Evolutionary conservation across 495 filamentous ascomycete species (phyloP).

Genomic region (Daldinia vernicosa): DNA sequence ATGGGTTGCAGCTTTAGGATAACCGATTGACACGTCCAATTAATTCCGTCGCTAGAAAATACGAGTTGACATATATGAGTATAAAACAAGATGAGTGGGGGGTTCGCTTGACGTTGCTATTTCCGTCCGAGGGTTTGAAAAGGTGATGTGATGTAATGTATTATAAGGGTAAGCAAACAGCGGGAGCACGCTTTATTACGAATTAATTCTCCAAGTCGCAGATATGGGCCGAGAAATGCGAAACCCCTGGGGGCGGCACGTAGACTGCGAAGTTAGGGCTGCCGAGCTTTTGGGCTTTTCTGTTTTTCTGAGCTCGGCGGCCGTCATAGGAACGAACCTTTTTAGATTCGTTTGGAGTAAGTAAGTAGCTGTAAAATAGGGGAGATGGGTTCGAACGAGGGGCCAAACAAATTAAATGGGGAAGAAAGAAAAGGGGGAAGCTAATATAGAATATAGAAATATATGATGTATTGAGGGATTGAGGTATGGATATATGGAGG

Average conservation of each 20-base stretch:
- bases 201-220: slow-evolving; percentile 23
- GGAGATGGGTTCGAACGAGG: slow-evolving; percentile 11
- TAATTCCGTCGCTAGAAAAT: slow-evolving; percentile 32
- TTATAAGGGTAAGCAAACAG: slow-evolving; percentile 35
- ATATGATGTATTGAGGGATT: not conserved
- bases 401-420: slow-evolving; percentile 23
- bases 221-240: slow-evolving; percentile 20
- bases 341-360: slow-evolving; percentile 4
- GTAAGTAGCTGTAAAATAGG: slow-evolving; percentile 15
- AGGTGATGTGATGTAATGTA: not conserved
- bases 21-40: slow-evolving; percentile 34
- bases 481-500: slow-evolving; percentile 12
- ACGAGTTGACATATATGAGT: slow-evolving; percentile 30
- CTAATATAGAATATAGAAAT: not conserved
- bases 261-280: slow-evolving; percentile 22
- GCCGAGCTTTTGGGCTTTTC: slow-evolving; percentile 29
- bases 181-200: slow-evolving; percentile 35
- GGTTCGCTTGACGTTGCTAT: slow-evolving; percentile 35
- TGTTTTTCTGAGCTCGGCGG: slow-evolving; percentile 32
- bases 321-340: slow-evolving; percentile 34
- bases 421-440: slow-evolving; percentile 24
- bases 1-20: slow-evolving; percentile 28
- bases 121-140: slow-evolving; percentile 18
- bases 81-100: slow-evolving; percentile 17
- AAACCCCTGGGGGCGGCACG: slow-evolving; percentile 28